phyloP scores from a whole-genome alignment of 169 alveolate species.

The Plasmodium gonderi region DNA sequence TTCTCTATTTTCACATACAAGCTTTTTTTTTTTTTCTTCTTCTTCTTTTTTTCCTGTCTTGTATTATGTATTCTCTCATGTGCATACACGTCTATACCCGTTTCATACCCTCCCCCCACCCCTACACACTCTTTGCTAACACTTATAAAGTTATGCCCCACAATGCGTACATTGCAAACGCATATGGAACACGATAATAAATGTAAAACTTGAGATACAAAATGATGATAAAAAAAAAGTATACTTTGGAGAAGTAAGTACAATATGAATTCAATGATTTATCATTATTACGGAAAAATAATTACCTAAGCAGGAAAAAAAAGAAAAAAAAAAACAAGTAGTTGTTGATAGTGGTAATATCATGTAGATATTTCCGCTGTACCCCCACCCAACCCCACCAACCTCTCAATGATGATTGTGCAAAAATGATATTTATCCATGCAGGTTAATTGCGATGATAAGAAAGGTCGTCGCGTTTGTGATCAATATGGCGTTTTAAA shows the following conservation, averaged over 20 bases:
- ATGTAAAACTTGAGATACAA: slow-evolving; percentile 29
- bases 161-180: slow-evolving; percentile 44
- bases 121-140: neutral
- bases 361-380: neutral
- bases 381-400: neutral
- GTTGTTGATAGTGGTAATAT: neutral
- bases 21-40: neutral
- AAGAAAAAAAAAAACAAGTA: no score
- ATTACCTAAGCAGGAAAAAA: neutral
- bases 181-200: slow-evolving; percentile 35
- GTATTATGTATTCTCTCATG: neutral
- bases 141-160: slow-evolving; percentile 46
- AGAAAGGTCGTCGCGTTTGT: slow-evolving; percentile 2
- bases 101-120: neutral
- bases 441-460: slow-evolving; percentile 47
- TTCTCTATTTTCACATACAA: no score
- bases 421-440: neutral
- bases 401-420: neutral
- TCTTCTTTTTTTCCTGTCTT: neutral
- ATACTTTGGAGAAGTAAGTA: slow-evolving; percentile 43
- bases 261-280: neutral
- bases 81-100: neutral
- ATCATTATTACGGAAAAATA: neutral
- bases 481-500: slow-evolving; percentile 8
- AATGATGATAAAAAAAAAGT: slow-evolving; percentile 34